Conservation (phyloP, 2,329 filamentous ascomycete species). For the Lachnellula arida region DNA sequence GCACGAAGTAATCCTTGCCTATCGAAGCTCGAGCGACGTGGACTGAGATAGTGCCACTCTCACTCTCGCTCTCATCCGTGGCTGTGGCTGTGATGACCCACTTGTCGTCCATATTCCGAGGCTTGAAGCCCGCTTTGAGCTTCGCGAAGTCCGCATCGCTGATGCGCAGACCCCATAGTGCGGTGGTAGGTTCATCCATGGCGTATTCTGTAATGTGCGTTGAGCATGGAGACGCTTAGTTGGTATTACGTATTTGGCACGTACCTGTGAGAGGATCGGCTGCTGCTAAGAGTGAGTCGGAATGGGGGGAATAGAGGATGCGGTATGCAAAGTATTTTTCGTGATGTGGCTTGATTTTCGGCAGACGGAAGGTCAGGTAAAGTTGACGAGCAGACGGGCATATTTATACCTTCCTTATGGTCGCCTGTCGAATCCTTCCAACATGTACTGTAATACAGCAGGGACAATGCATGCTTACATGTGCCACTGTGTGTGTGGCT, state of each 20-base stretch:
- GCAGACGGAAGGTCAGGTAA: too few relatives aligned
- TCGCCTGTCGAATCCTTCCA: too few relatives aligned
- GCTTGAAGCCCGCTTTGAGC: constrained; percentile 4
- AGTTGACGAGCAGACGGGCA: too few relatives aligned
- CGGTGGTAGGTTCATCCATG: constrained; percentile 2
- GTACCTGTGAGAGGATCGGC: not conserved
- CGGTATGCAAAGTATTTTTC: too few relatives aligned
- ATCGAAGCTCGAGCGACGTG: not conserved
- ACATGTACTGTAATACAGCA: too few relatives aligned
- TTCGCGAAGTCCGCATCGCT: constrained; percentile 8
- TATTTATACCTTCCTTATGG: too few relatives aligned
- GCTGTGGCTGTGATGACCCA: not conserved
- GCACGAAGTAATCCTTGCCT: not conserved
- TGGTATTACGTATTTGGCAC: not conserved
- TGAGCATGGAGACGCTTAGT: not conserved
- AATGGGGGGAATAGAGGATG: too few relatives aligned
- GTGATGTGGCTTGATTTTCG: too few relatives aligned
- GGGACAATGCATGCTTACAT: too few relatives aligned
- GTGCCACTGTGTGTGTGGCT: too few relatives aligned
- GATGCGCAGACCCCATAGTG: constrained; percentile 5
- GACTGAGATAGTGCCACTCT: constrained; percentile 1
- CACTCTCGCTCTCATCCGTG: not conserved
- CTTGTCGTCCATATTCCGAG: not conserved
- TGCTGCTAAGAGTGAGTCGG: too few relatives aligned
- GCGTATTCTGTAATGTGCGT: not conserved